Percentiles rank a stretch among this genome's conserved stretches.
phyloP scores from a whole-genome alignment of 305 asterid species.

The Withania somnifera region DNA sequence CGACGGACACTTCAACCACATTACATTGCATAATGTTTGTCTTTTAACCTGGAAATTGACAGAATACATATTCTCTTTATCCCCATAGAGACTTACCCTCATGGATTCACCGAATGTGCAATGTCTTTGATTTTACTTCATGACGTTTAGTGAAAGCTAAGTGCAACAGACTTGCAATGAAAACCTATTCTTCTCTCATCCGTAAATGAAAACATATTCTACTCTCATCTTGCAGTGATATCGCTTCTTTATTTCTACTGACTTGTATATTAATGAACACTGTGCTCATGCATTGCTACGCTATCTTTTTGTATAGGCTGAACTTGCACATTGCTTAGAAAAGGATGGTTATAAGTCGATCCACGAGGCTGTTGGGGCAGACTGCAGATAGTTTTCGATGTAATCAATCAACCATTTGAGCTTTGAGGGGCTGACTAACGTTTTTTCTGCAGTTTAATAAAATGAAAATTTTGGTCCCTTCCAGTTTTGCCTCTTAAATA shows the following conservation, averaged over 20 bases:
- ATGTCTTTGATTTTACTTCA: background rate
- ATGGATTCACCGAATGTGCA: background rate
- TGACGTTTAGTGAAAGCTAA: background rate
- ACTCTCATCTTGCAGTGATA: background rate
- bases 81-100: background rate
- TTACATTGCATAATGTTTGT: background rate
- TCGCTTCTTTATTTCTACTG: background rate
- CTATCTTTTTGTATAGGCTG: conserved; percentile 33
- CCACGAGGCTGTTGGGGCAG: conserved; percentile 75
- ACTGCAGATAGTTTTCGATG: conserved; percentile 46
- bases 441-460: conserved; percentile 2
- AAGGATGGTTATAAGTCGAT: conserved; percentile 84
- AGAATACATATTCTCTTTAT: background rate
- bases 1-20: background rate
- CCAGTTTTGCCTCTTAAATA: background rate
- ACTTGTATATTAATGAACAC: background rate
- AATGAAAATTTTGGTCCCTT: background rate
- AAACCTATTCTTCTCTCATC: background rate
- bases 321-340: conserved; percentile 72
- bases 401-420: background rate
- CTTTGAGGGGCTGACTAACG: background rate
- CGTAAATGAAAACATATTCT: background rate
- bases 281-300: background rate
- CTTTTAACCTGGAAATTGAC: background rate
- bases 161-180: background rate